Percentiles rank a stretch among this genome's conserved stretches.
Evolutionary conservation across 2,329 filamentous ascomycete genomes (phyloP).

Genomic region (Aureobasidium sp.): DNA sequence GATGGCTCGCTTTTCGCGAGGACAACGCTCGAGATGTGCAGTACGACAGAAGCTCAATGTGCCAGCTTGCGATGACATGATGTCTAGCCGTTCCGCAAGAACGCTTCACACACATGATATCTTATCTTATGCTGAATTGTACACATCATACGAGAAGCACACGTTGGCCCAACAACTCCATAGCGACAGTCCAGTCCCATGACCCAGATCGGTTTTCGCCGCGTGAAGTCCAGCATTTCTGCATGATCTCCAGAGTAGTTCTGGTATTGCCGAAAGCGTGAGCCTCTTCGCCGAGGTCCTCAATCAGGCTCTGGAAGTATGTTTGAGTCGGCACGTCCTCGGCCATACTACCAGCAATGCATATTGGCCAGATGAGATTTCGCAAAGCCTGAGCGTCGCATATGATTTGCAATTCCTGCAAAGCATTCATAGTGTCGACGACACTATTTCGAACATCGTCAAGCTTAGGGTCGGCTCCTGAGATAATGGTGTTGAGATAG

Average conservation of each 20-base stretch:
- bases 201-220: not conserved
- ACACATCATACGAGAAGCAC: slow-evolving; percentile 1
- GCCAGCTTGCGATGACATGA: too few species aligned
- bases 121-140: not conserved
- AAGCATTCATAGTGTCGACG: slow-evolving; percentile 4
- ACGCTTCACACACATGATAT: not conserved
- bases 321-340: not conserved
- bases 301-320: slow-evolving; percentile 2
- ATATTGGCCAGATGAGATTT: slow-evolving; percentile 14
- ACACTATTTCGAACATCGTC: slow-evolving; percentile 9
- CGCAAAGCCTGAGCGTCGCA: slow-evolving; percentile 11
- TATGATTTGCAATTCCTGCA: slow-evolving; percentile 8
- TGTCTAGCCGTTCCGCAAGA: not conserved
- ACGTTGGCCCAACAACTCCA: not conserved
- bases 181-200: slow-evolving; percentile 5
- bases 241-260: slow-evolving; percentile 4
- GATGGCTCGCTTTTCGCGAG: not conserved
- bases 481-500: slow-evolving; percentile 6
- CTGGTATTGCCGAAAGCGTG: slow-evolving; percentile 12
- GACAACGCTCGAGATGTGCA: too few species aligned
- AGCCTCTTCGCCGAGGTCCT: slow-evolving; percentile 9
- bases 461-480: not conserved
- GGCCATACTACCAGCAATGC: slow-evolving; percentile 15
- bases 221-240: slow-evolving; percentile 7
- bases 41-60: too few species aligned